phyloP scores from a whole-genome alignment of 345 rosid species.

The Psidium friedrichsthalianum region DNA sequence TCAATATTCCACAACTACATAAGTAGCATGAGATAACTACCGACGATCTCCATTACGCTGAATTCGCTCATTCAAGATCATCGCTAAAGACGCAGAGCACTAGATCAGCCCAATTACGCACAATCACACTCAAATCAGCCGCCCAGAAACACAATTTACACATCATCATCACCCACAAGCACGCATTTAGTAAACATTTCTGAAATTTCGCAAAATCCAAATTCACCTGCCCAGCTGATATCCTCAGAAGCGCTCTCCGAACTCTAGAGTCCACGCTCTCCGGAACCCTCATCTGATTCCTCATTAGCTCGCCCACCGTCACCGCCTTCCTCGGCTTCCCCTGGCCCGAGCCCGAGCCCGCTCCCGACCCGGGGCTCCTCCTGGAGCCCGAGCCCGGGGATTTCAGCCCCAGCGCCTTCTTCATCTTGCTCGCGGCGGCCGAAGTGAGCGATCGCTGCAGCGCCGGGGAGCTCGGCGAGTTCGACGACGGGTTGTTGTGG shows the following conservation, averaged over 20 bases:
- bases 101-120: conserved; percentile 11
- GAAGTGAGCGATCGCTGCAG: conserved; percentile 83
- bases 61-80: background rate
- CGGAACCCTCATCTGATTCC: conserved; percentile 78
- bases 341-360: conserved; percentile 28
- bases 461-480: conserved; percentile 26
- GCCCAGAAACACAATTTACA: background rate
- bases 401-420: conserved; percentile 82
- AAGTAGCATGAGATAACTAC: background rate
- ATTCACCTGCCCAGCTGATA: conserved; percentile 82
- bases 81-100: background rate
- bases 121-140: background rate
- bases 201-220: background rate
- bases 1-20: background rate
- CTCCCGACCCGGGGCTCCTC: conserved; percentile 53
- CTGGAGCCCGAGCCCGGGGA: conserved; percentile 61
- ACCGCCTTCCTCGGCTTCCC: conserved; percentile 49
- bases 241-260: conserved; percentile 75
- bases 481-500: conserved; percentile 26
- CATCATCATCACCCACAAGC: background rate
- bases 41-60: background rate
- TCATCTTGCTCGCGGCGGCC: conserved; percentile 89
- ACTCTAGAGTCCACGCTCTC: conserved; percentile 79
- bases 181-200: background rate
- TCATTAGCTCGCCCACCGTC: conserved; percentile 89